Percentiles rank a stretch among this genome's conserved stretches.
Conservation (phyloP, 23 red algal genomes). For the Gracilaria caudata region DNA sequence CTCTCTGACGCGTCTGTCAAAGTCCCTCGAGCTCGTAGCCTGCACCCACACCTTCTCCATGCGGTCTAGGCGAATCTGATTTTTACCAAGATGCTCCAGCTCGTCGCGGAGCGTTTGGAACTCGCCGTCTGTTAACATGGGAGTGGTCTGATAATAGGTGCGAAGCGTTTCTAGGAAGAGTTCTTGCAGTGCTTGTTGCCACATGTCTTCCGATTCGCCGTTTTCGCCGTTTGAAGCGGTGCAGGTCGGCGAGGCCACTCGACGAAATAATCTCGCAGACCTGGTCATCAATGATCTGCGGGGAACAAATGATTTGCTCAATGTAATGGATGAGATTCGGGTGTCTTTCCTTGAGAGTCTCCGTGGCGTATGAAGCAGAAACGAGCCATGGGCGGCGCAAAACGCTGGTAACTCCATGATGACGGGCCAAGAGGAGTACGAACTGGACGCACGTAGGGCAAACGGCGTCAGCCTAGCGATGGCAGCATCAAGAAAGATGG, state of each 20-base stretch:
- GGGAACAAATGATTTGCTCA: not conserved
- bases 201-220: constrained; percentile 15
- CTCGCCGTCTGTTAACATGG: constrained; percentile 87
- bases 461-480: not conserved
- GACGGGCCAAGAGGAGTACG: not conserved
- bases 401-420: not conserved
- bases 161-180: constrained; percentile 82
- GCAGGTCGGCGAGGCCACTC: not conserved
- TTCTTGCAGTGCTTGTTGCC: constrained; percentile 71
- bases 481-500: not conserved
- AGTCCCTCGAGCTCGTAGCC: constrained; percentile 86
- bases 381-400: not conserved
- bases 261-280: no score
- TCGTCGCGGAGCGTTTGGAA: constrained; percentile 95
- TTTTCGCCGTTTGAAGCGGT: not conserved
- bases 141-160: constrained; percentile 81
- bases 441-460: not conserved
- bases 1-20: constrained; percentile 82
- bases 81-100: constrained; percentile 79
- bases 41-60: constrained; percentile 96
- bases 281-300: not conserved
- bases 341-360: not conserved
- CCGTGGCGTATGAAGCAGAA: not conserved
- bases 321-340: not conserved
- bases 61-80: constrained; percentile 65